Conservation (phyloP, 2,329 filamentous ascomycete genomes). For the Colletotrichum theobromicola region DNA sequence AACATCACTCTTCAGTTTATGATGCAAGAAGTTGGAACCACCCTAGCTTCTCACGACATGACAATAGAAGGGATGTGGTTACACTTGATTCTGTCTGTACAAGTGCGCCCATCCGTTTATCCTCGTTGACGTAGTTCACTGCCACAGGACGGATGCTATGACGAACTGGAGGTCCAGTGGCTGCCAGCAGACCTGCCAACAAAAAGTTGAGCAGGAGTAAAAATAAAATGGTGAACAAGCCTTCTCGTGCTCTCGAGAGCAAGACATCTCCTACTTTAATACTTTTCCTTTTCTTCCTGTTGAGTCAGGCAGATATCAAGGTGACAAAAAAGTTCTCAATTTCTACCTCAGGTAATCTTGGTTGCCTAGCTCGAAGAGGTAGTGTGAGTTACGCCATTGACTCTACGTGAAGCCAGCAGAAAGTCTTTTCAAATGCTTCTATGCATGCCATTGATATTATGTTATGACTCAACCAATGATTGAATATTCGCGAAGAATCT, state of each 20-base stretch:
- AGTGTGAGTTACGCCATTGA: not conserved
- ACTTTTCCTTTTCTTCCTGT: not conserved
- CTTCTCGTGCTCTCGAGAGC: not conserved
- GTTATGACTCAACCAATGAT: no score
- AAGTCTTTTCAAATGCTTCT: not conserved
- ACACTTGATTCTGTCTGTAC: no score
- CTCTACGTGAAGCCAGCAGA: not conserved
- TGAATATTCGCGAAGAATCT: not conserved
- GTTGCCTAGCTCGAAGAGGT: not conserved
- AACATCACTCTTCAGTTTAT: not conserved
- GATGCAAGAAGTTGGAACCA: not conserved
- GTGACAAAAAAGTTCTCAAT: no score
- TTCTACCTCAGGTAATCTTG: not conserved
- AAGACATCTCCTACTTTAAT: not conserved
- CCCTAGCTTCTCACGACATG: not conserved
- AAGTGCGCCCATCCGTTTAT: rapidly evolving
- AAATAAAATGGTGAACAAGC: no score
- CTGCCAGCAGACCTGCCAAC: not conserved
- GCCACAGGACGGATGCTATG: no score
- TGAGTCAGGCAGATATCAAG: not conserved
- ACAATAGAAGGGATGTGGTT: not conserved
- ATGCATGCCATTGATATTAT: not conserved
- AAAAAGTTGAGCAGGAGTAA: not conserved
- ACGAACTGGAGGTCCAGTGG: not conserved
- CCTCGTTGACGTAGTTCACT: not conserved